phyloP scores from a whole-genome alignment of 306 rosid genomes.

The Quercus robur region DNA sequence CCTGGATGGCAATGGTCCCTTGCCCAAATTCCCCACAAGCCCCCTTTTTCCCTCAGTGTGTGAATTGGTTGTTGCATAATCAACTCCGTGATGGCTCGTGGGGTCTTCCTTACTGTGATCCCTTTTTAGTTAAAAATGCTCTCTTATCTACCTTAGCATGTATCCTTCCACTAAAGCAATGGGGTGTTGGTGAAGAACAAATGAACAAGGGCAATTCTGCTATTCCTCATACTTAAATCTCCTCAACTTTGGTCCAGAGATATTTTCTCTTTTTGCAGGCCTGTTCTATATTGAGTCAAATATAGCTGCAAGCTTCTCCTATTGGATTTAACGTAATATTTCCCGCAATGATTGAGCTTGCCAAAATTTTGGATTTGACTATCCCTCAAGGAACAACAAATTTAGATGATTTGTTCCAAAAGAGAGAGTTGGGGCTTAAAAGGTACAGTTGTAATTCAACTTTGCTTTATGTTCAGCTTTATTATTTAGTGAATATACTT shows the following conservation, averaged over 20 bases:
- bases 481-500: not conserved
- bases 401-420: constrained; percentile 45
- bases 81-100: constrained; percentile 83
- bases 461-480: not conserved
- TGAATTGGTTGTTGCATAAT: constrained; percentile 68
- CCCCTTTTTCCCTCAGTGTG: constrained; percentile 73
- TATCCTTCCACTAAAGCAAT: constrained; percentile 64
- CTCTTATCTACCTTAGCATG: constrained; percentile 72
- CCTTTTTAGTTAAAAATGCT: constrained; percentile 57
- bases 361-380: constrained; percentile 50
- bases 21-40: constrained; percentile 41
- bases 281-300: constrained; percentile 64
- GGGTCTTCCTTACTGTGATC: constrained; percentile 52
- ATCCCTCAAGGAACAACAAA: constrained; percentile 37
- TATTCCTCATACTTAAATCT: not conserved
- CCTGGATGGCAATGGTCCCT: constrained; percentile 93
- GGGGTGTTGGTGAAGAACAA: constrained; percentile 63
- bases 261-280: constrained; percentile 46
- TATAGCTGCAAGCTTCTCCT: constrained; percentile 24
- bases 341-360: constrained; percentile 59
- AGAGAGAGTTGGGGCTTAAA: constrained; percentile 54
- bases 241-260: constrained; percentile 6
- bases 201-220: constrained; percentile 49
- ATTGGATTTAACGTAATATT: constrained; percentile 46
- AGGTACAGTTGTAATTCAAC: constrained; percentile 30